A percentile compares a stretch with the other conserved stretches of the same genome.
Evolutionary conservation across 768 basidiomycete species (phyloP).

Genomic region (Leccinum disarticulatum): DNA sequence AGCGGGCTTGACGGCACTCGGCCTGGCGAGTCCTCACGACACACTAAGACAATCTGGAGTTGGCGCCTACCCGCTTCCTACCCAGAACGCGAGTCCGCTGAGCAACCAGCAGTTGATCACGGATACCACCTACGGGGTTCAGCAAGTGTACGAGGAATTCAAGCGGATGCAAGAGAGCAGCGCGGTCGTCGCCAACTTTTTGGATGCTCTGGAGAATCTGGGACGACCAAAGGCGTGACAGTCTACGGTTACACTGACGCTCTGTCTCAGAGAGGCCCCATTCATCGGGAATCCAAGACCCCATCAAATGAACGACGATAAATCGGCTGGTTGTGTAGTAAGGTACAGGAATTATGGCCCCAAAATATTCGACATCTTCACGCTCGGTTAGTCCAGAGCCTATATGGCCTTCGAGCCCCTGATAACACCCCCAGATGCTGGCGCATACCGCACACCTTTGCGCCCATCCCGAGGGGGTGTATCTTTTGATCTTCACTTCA

Average conservation of each 20-base stretch:
- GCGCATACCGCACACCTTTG: neutral
- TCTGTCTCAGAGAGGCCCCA: no score
- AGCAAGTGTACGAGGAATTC: slow-evolving; percentile 49
- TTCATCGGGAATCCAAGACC: neutral
- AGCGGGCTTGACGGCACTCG: slow-evolving; percentile 52
- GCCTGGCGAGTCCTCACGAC: slow-evolving; percentile 45
- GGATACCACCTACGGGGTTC: slow-evolving; percentile 42
- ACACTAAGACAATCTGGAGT: slow-evolving; percentile 59
- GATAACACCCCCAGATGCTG: neutral
- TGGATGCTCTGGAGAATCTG: slow-evolving; percentile 31
- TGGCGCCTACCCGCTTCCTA: slow-evolving; percentile 60
- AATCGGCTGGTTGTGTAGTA: no score
- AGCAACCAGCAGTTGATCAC: slow-evolving; percentile 48
- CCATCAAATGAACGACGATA: no score
- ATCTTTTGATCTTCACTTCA: no score
- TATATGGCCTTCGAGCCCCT: neutral
- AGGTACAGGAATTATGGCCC: no score
- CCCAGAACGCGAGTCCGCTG: slow-evolving; percentile 29
- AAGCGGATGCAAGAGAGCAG: slow-evolving; percentile 58
- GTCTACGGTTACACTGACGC: no score
- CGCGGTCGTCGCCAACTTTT: slow-evolving; percentile 47
- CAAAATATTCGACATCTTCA: no score
- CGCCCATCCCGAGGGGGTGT: neutral
- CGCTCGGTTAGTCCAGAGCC: no score
- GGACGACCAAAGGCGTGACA: slow-evolving; percentile 18